phyloP scores from a whole-genome alignment of 2,329 filamentous ascomycete genomes.

The Juglanconis sp. region DNA sequence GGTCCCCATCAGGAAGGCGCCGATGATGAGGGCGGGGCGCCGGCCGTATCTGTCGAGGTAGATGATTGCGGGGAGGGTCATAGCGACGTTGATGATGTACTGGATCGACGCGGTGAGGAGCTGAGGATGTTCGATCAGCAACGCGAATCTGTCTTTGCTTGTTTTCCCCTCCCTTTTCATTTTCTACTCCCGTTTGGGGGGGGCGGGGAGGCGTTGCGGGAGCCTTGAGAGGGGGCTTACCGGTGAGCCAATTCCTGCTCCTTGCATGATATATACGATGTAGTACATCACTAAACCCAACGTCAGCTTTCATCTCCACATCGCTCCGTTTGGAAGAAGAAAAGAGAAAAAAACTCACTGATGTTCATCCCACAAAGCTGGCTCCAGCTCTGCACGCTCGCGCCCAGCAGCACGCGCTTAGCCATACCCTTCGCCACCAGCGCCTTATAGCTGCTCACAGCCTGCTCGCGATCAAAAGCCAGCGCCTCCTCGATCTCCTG shows the following conservation, averaged over 20 bases:
- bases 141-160: background rate
- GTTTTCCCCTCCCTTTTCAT: too few species aligned
- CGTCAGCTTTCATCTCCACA: background rate
- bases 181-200: too few species aligned
- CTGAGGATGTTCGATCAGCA: background rate
- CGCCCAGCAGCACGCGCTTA: constrained; percentile 55
- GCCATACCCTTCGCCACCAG: constrained; percentile 50
- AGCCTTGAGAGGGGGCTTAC: background rate
- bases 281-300: constrained; percentile 35
- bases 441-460: constrained; percentile 45
- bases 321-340: too few species aligned
- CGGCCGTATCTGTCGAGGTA: constrained; percentile 59
- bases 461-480: constrained; percentile 51
- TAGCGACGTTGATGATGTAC: constrained; percentile 60
- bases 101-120: constrained; percentile 60
- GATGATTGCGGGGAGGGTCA: constrained; percentile 58
- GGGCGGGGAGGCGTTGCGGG: too few species aligned
- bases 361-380: constrained; percentile 61
- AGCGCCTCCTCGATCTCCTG: constrained; percentile 57
- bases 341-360: constrained; percentile 30
- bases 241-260: constrained; percentile 52
- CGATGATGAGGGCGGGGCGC: constrained; percentile 52
- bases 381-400: constrained; percentile 58
- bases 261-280: constrained; percentile 59
- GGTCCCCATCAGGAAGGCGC: constrained; percentile 56